Base-by-base conservation (phyloP, 345 rosid genomes). In the Dipteronia sinensis region DNA sequence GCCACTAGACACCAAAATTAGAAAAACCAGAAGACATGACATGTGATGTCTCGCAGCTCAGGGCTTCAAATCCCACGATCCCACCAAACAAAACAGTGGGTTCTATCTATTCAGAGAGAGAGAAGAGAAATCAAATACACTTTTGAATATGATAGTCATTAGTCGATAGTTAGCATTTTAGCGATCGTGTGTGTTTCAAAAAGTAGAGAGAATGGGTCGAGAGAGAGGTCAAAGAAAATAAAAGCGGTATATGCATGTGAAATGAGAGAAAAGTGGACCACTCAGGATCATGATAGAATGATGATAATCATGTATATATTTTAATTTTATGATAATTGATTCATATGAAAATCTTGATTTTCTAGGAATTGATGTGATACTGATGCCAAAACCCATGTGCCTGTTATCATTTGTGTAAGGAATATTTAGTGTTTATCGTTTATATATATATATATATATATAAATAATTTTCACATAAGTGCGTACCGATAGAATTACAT, bases 21-120 rank as follows among this genome's bases (percentile, higher is more conserved):
- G 1, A 15, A 9, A 65, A 40, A 61, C 15, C 49, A 71, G 9
- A 29, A 46, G 81, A 75, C 79, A 78, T 10, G 58, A n/a, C 85
- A 75, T 78, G 85, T 75, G 85, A 75, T 70, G 79, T 71, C 79
- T 65, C 7, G 10, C 20, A 1, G 51, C 42, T 16, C 59, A 72
- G n/a, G 73, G 17, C 10, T 56, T 31, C 40, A 71, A 58, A 65
- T 65, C 78, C 65, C 65, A 75, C 72, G 72, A 31, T 34, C 53
- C 46, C 44, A 20, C 64, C 29, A 11, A 11, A 22, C 1, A 62
- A 49, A 67, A 76, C 64, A 31, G 71, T 76, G 77, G 65, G 31
- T 61, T 65, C 12, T 8, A 34, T 72, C 3, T 11, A 58, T 56
- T 53, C 20, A 13, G 8, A 69, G 51, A 47, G 51, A 47, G 5